Percentiles rank a stretch among this genome's conserved stretches.
Evolutionary conservation across 2,329 filamentous ascomycete species (phyloP).

Genomic region (Colletotrichum tofieldiae): DNA sequence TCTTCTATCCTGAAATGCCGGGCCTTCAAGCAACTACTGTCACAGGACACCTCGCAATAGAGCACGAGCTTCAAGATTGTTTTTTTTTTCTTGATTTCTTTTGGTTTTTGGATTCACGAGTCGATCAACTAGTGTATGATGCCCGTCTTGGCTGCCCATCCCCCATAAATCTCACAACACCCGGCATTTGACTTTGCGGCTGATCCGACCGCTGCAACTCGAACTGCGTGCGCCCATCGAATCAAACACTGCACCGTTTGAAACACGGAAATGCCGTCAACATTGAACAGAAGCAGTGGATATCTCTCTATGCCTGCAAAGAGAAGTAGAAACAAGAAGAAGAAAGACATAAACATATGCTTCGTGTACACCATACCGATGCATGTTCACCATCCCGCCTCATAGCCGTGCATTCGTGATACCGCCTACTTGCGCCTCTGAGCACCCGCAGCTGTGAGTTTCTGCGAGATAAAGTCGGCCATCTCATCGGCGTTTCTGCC

Average conservation of each 20-base stretch:
- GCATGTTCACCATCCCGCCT: not conserved
- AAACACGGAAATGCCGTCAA: not conserved
- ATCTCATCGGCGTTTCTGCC: conserved; percentile 51
- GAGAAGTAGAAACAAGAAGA: conserved; percentile 8
- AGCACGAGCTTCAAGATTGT: conserved; percentile 12
- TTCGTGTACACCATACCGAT: not conserved
- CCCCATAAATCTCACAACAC: not conserved
- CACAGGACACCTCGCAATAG: conserved; percentile 6
- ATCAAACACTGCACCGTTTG: not conserved
- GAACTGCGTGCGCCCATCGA: not conserved
- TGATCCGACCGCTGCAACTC: too few relatives aligned
- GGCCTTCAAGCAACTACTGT: conserved; percentile 18
- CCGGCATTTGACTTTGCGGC: not conserved
- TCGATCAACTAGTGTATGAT: conserved; percentile 29
- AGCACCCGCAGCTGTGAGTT: conserved; percentile 39
- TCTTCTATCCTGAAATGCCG: not conserved
- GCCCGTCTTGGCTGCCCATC: not conserved
- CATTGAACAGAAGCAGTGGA: conserved; percentile 7
- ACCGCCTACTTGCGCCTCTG: conserved; percentile 37
- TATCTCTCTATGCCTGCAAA: conserved; percentile 24
- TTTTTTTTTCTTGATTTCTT: not conserved
- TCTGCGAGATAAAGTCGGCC: conserved; percentile 49
- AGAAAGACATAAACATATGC: not conserved
- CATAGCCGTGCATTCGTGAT: not conserved
- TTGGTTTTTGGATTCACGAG: conserved; percentile 1